Evolutionary conservation across 345 rosid species (phyloP), one percentile per base, ranked within the genome.

Genomic region (Euphorbia tirucalli): DNA sequence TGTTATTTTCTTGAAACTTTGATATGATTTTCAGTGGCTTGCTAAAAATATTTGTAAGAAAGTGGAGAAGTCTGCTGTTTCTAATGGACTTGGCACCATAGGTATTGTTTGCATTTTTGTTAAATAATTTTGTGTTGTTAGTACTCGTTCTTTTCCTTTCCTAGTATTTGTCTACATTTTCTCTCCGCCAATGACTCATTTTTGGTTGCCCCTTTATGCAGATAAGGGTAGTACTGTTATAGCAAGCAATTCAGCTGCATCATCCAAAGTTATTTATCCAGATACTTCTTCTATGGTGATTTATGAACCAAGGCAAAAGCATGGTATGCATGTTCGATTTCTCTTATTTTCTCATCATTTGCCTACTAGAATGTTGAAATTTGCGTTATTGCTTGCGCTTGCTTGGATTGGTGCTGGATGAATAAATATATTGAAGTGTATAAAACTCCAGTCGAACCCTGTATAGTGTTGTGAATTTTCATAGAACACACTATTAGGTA

Each of bases 281-380:
- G 92, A 90, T 77, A 87, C 87, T 46, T 84, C 92, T 68, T 85
- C 83, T 69, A 89, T 88, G 93, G 86, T 80, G 50, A 71, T 87
- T 75, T 85, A 91, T 78, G 94, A 90, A 78, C 87, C 91, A 48
- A 81, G 86, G 78, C 91, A 89, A 77, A 92, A 85, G 75, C 77
- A 83, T 71, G 98, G 97, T 88, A 85, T 55, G 63, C 61, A 24
- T 30, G 37, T 63, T 58, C 44, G 25, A 21, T 28, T 21, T 11
- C 9, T 39, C 41, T 43, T 59, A 21, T 15, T 32, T 22, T 61
- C 46, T 61, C 25, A 61, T 61, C 66, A 37, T 61, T 37, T 61
- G 66, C 46, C 27, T 19, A 46, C 46, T 46, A 27, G 37, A 54
- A 54, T 39, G 24, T 46, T 37, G 30, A 7, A 43, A 57, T 57